These are phyloP conservation scores for Colletotrichum echinochloae DNA, from an alignment of 2,329 filamentous ascomycete genomes.

Conservation along the genomic window DNA sequence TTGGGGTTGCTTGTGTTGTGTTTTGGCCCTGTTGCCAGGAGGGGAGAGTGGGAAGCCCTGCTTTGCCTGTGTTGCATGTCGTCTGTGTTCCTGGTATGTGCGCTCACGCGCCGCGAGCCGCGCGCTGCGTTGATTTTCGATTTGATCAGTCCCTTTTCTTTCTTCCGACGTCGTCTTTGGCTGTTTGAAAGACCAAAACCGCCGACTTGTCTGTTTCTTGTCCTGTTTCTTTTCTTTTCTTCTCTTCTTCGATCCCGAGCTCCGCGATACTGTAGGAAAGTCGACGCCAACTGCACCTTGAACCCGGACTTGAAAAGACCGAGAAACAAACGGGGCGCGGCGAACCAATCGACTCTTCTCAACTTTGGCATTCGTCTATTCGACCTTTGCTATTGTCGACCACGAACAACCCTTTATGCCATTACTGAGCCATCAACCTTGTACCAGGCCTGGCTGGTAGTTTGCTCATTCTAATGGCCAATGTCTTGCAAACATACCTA, in stretches of 20 bases:
- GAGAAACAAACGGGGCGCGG: conserved; percentile 6
- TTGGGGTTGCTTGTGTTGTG: conserved; percentile 34
- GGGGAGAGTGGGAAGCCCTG: conserved; percentile 35
- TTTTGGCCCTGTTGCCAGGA: conserved; percentile 26
- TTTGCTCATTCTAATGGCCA: conserved; percentile 34
- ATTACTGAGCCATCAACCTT: conserved; percentile 17
- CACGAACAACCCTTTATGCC: conserved; percentile 8
- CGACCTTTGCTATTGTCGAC: not conserved
- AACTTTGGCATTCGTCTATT: conserved; percentile 1
- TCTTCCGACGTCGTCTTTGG: not conserved
- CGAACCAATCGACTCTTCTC: conserved; percentile 1
- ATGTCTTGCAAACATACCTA: conserved; percentile 19
- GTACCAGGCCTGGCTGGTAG: conserved; percentile 11
- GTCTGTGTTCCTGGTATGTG: conserved; percentile 39
- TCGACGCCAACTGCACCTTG: conserved; percentile 14
- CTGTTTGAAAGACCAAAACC: not conserved
- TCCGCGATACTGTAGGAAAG: not conserved
- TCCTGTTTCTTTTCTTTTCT: conserved; percentile 14
- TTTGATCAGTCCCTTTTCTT: conserved; percentile 16
- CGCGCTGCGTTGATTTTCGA: conserved; percentile 26
- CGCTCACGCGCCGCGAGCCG: conserved; percentile 19
- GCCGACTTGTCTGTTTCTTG: conserved; percentile 1
- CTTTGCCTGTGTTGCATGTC: conserved; percentile 38
- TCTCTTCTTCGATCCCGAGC: conserved; percentile 2
- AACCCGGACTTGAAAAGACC: conserved; percentile 3